A percentile compares a stretch with the other conserved stretches of the same genome.
Conservation (phyloP, 2,329 filamentous ascomycete species). For the Alternaria sp. region DNA sequence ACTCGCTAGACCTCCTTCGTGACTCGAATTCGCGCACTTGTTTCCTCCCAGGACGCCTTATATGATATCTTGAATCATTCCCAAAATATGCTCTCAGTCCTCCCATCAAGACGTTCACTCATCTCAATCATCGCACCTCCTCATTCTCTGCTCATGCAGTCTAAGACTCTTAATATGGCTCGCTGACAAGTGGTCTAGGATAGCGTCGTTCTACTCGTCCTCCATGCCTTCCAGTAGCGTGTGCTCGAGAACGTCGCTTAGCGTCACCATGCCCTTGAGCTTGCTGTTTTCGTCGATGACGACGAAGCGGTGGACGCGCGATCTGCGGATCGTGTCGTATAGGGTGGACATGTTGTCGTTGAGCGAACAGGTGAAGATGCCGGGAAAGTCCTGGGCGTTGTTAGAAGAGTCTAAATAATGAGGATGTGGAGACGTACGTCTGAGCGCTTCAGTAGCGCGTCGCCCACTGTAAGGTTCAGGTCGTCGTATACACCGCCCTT, state of each 20-base stretch:
- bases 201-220: conserved; percentile 30
- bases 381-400: conserved; percentile 77
- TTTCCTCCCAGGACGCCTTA: neutral
- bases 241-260: conserved; percentile 97
- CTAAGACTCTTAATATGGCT: conserved; percentile 1
- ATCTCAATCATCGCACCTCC: conserved; percentile 8
- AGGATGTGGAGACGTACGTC: too few relatives aligned
- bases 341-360: conserved; percentile 93
- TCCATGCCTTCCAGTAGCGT: conserved; percentile 82
- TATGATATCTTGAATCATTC: neutral
- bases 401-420: too few relatives aligned
- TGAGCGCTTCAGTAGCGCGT: conserved; percentile 83
- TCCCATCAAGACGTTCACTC: neutral
- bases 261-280: conserved; percentile 85
- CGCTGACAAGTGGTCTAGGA: conserved; percentile 4
- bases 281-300: conserved; percentile 89
- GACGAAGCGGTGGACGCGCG: conserved; percentile 88
- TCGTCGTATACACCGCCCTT: conserved; percentile 94
- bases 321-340: conserved; percentile 95
- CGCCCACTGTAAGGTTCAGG: conserved; percentile 82
- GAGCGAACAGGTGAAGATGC: conserved; percentile 94
- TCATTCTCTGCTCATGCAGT: neutral
- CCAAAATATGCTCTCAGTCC: neutral
- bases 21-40: neutral
- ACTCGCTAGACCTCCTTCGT: neutral